Conservation (phyloP, 2,329 filamentous ascomycete genomes). For the Aspergillus sp. region DNA sequence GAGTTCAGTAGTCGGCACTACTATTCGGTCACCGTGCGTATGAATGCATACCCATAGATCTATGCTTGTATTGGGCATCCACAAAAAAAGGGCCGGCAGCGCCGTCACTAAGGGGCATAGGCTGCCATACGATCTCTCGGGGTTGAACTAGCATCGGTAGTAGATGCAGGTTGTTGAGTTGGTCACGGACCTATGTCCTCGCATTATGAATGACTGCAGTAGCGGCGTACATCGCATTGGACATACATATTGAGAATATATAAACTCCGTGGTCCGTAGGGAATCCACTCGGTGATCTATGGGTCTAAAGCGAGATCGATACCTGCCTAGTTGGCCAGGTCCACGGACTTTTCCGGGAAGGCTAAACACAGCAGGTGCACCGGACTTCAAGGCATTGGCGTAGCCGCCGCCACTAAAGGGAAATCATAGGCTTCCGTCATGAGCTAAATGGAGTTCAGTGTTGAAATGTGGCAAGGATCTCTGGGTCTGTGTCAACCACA, state of each 20-base stretch:
- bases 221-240: not conserved
- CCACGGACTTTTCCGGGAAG: not conserved
- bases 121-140: not conserved
- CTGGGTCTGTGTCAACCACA: not conserved
- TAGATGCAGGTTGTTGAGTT: not conserved
- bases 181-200: not conserved
- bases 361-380: not conserved
- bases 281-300: not conserved
- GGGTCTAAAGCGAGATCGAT: not conserved
- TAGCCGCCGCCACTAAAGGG: not conserved
- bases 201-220: not conserved
- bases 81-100: not conserved
- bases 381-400: not conserved
- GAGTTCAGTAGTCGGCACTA: not conserved
- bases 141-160: not conserved
- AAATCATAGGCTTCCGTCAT: not conserved
- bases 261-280: not conserved
- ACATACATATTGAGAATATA: not conserved
- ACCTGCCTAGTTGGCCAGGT: not conserved
- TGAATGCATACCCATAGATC: not conserved
- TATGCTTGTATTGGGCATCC: not conserved
- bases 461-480: not conserved
- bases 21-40: not conserved
- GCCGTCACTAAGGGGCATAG: not conserved
- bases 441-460: not conserved